Base-by-base conservation (phyloP, 176 grass and related monocot species). In the Bothriochloa decipiens region DNA sequence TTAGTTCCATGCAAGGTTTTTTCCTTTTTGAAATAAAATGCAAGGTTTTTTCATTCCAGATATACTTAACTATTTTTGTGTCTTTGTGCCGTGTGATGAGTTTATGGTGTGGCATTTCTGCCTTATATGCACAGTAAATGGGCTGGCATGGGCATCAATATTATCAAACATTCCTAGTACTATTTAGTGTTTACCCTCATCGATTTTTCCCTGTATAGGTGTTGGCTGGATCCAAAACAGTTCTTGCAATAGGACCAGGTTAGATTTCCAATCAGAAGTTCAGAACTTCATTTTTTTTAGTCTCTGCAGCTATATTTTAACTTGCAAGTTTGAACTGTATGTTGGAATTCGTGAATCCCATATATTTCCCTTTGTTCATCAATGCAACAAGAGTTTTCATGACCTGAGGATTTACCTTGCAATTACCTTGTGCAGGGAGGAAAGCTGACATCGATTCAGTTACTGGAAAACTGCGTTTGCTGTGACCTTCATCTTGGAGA, bases 241-340 rank as follows among this genome's bases (percentile, higher is more conserved):
- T 98, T 83, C 96, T 98, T 79, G 96, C 96, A 74, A 88, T 98
- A 81, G 96, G 96, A 32, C 93, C 96, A 93, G 96, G 96, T 97
- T 65, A 68, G 68, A 77, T 88, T 58, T 69, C 80, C 28, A 72
- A 1, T 39, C 40, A 67, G 63, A 72, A 65, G 17, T 50, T 39
- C 14, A 75, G 33, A 84, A 65, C 29, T 27, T 11, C 32, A 53
- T 53, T 53, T 61, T 6, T 28, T 73, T 75, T 26, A 39, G 65
- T 68, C 6, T 27, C 32, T 35, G 27, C 35, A 70, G 13, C 7
- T 62, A 25, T 82, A 18, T 66, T 49, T 82, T 12, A 61, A 79
- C 60, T 75, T 70, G 29, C 35, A 25, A 25, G 45, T 81, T 35
- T 29, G 14, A 77, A 39, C 4, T 62, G 20, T 26, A 13, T 82